Evolutionary conservation across 2,329 filamentous ascomycete genomes (phyloP).

Genomic region (Aspergillus cejpii): DNA sequence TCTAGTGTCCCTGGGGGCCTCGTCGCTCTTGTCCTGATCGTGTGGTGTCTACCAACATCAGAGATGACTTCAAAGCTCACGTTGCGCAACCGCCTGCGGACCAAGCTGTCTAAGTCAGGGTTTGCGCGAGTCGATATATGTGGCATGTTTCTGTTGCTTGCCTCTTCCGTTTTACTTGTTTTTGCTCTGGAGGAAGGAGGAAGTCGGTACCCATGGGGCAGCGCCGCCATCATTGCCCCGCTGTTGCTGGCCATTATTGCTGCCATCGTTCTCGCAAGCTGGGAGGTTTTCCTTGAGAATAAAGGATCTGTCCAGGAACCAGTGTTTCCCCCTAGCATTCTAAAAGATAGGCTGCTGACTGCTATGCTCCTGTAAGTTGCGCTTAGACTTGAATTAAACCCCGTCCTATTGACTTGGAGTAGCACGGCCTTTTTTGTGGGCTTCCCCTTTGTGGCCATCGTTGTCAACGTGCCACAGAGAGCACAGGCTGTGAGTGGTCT

Average conservation of each 20-base stretch:
- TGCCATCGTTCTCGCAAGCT: background rate
- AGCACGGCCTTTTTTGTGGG: background rate
- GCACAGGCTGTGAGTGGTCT: background rate
- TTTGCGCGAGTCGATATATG: background rate
- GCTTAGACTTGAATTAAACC: background rate
- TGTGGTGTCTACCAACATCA: too few relatives aligned
- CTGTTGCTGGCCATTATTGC: background rate
- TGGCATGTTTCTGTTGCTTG: conserved; percentile 47
- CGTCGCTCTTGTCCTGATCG: too few relatives aligned
- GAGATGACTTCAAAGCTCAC: too few relatives aligned
- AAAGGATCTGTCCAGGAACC: background rate
- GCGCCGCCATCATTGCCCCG: conserved; percentile 43
- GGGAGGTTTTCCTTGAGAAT: background rate
- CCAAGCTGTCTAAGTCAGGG: background rate
- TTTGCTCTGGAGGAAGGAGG: conserved; percentile 54
- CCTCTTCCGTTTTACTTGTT: conserved; percentile 50
- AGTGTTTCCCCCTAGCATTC: background rate
- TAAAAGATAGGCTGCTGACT: background rate
- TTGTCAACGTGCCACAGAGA: background rate
- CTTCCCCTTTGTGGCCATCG: background rate
- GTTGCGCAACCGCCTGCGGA: too few relatives aligned
- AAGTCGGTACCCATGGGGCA: conserved; percentile 48
- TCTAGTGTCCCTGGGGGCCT: too few relatives aligned
- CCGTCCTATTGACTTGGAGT: background rate
- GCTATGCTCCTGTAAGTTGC: background rate